Evolutionary conservation across 257 asterid species (phyloP).

Genomic region (Solanum appendiculatum): DNA sequence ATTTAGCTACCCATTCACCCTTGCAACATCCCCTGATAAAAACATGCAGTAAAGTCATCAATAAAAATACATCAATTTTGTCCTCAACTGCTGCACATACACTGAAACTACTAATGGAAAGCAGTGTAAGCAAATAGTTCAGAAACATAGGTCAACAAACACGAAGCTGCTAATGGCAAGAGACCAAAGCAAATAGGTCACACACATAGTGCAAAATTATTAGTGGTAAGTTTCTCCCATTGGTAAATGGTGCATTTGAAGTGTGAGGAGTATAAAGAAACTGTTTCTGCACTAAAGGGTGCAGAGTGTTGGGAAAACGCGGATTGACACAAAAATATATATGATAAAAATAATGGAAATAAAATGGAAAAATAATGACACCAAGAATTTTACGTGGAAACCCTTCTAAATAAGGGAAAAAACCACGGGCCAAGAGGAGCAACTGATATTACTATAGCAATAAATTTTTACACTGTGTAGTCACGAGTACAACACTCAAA

Average conservation of each 20-base stretch:
- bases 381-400: too few relatives aligned
- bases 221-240: neutral
- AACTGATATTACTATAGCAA: too few relatives aligned
- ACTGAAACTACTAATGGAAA: neutral
- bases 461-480: too few relatives aligned
- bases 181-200: neutral
- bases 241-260: neutral
- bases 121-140: neutral
- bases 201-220: neutral
- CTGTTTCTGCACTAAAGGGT: neutral
- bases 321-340: too few relatives aligned
- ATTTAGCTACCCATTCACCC: conserved; percentile 32
- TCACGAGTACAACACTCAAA: too few relatives aligned
- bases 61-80: neutral
- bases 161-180: neutral
- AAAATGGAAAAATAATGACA: too few relatives aligned
- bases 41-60: neutral
- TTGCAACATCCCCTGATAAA: conserved; percentile 28
- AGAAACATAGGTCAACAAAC: neutral
- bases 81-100: neutral
- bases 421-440: too few relatives aligned
- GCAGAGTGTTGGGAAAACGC: too few relatives aligned
- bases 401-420: too few relatives aligned
- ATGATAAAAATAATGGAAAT: too few relatives aligned
- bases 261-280: neutral